Conservation (phyloP, 768 basidiomycete genomes). For the Auriscalpium vulgare region DNA sequence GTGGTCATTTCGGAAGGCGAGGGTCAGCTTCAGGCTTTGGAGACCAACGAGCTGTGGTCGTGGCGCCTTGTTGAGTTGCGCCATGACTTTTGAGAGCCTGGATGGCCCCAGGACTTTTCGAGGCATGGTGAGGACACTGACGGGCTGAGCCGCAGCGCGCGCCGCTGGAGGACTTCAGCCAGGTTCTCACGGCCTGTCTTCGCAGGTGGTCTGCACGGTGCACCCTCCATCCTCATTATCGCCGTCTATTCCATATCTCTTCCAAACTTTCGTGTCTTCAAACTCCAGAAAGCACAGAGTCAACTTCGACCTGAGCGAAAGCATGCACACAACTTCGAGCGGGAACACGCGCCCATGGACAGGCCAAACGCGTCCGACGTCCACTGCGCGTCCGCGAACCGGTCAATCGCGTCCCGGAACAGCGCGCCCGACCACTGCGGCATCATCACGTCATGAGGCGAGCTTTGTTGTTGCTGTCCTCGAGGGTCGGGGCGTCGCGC, state of each 20-base stretch:
- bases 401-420: constrained; percentile 44
- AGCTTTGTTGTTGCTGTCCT: constrained; percentile 62
- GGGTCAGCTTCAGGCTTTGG: constrained; percentile 45
- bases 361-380: constrained; percentile 41
- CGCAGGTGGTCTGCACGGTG: no score
- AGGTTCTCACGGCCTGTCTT: no score
- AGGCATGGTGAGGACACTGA: constrained; percentile 17
- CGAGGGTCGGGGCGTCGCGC: constrained; percentile 69
- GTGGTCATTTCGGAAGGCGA: constrained; percentile 59
- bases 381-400: constrained; percentile 8
- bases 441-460: constrained; percentile 49
- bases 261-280: no score
- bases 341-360: constrained; percentile 40
- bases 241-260: no score
- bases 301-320: no score
- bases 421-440: constrained; percentile 59
- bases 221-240: no score
- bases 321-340: neutral
- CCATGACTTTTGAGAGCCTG: constrained; percentile 46
- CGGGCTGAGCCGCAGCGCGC: no score
- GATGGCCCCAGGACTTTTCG: constrained; percentile 38
- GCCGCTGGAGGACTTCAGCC: no score
- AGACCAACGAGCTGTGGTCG: constrained; percentile 40
- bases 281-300: no score
- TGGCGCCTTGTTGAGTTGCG: constrained; percentile 42